Base-by-base conservation (phyloP, 441 rosid species). In the Croton laevigatus region DNA sequence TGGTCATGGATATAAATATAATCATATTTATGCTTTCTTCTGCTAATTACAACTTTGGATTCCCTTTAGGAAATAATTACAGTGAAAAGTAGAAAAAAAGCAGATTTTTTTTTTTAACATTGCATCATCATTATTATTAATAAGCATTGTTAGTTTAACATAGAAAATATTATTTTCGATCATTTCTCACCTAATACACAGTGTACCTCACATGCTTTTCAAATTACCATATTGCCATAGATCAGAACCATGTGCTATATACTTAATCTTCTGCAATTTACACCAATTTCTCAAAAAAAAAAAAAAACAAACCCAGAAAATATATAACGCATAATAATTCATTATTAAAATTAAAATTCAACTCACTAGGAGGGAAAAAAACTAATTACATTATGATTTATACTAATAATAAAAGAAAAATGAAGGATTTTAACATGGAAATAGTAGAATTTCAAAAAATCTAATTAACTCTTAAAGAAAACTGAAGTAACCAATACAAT, bases 161-260 rank as follows among this genome's bases (percentile, higher is more conserved):
- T 71, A 80, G 62, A 11, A 53, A n/a, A 64, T 20, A 20, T 70
- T 52, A 65, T 65, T 52, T 72, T 71, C 8, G 11, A 76, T 48
- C 20, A 68, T 34, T 19, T 12, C 22, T 53, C 74, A 72, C 77
- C 81, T 61, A 71, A 67, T 61, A 38, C 65, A 57, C 44, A 9
- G 69, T 74, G 75, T 51, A 69, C 42, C 42, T 76, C 87, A 78
- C 81, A 76, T 80, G 84, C 70, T 6, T 71, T 60, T 49, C 32
- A 1, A 67, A 71, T 55, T 72, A 70, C 75, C 73, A 66, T 60
- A 49, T 65, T 72, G 66, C 64, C 64, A n/a, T 20, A 46, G 64
- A 67, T 57, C 79, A 61, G 69, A 40, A 40, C 60, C 80, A 70
- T 66, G 70, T 70, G 78, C 71, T 19, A 27, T 2, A 27, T 27